Base-by-base conservation (phyloP, 768 basidiomycete species). In the Porphyrellus cyaneotinctus region DNA sequence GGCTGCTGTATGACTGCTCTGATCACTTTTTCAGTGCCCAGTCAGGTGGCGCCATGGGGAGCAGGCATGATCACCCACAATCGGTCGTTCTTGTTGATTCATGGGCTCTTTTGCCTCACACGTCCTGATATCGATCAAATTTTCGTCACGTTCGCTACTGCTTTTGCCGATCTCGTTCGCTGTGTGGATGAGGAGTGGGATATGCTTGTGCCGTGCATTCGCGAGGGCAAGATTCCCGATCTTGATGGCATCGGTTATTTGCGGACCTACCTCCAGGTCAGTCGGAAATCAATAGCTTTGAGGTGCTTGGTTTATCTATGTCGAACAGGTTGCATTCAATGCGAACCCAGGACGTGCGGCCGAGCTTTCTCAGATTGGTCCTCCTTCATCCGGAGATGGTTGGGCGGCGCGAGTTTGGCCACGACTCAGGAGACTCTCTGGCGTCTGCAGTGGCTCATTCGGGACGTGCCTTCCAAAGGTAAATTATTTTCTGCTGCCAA, bases 401-500 rank as follows among this genome's bases (percentile, higher is more conserved):
- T 62, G 57, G 61, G 47, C 54, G 4, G 54, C 43, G 1, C 56
- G 39, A 18, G 50, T 60, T 11, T 62, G 59, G 57, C 57, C 59
- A 20, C 42, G 43, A 11, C 47, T 58, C 12, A 36, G 50, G 14
- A 48, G 35, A 28, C 8, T 61, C 13, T 30, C 13, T 4, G 43
- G 48, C 7, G 26, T 59, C 23, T 56, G 54, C 12, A 62, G 54
- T 18, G 61, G 61, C 22, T 42, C 54, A 2, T 61, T 61, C 20
- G 56, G 41, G 2, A 55, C 52, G 20, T 42, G 43, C 18, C 36
- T 58, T 18, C 49, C 53, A 31, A 43, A 54, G 39, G 58, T 56
- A 30, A 8, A 13, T 35, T 24, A 13, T 23, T 8, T 36, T 36
- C 6, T 23, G 17, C 8, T 42, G 15, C 12, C 33, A 15, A 22